Percentiles rank a stretch among this genome's conserved stretches.
Conservation (phyloP, 2,329 filamentous ascomycete genomes). For the Alternaria conjuncta region DNA sequence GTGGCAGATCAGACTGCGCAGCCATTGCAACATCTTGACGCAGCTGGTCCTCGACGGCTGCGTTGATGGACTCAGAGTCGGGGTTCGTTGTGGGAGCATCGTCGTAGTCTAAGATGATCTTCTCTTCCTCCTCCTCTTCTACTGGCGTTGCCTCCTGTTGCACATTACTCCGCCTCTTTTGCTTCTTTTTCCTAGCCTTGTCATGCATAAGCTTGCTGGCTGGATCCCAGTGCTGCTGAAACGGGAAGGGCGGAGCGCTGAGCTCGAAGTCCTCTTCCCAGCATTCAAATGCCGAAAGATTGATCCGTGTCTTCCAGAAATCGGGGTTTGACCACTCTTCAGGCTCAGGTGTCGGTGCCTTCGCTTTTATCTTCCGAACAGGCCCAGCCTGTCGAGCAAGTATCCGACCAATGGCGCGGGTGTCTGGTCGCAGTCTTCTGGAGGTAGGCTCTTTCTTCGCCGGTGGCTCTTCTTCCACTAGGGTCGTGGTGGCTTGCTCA, state of each 20-base stretch:
- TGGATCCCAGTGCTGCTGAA: constrained; percentile 86
- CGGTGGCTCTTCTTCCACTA: neutral
- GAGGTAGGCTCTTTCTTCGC: constrained; percentile 15
- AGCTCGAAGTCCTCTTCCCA: constrained; percentile 64
- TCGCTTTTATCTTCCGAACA: constrained; percentile 25
- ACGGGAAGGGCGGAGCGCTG: constrained; percentile 84
- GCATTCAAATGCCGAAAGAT: constrained; percentile 83
- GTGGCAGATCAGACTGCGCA: constrained; percentile 66
- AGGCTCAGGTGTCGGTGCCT: constrained; percentile 32
- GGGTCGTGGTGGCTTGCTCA: neutral
- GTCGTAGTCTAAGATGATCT: constrained; percentile 42
- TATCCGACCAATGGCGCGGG: constrained; percentile 39
- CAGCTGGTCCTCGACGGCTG: constrained; percentile 39
- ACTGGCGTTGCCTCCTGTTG: constrained; percentile 30
- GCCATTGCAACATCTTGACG: constrained; percentile 54
- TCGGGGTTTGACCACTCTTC: constrained; percentile 57
- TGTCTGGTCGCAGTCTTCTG: constrained; percentile 35
- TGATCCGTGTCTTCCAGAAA: constrained; percentile 76
- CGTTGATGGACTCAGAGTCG: constrained; percentile 26
- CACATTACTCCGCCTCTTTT: constrained; percentile 54
- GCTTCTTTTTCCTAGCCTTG: constrained; percentile 66
- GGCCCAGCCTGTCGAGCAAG: constrained; percentile 37
- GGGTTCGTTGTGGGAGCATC: constrained; percentile 30
- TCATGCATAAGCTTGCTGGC: constrained; percentile 66
- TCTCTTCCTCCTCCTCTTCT: constrained; percentile 51